Evolutionary conservation across 345 rosid species (phyloP), one percentile per base, ranked within the genome.

Genomic region (Murraya koenigii): DNA sequence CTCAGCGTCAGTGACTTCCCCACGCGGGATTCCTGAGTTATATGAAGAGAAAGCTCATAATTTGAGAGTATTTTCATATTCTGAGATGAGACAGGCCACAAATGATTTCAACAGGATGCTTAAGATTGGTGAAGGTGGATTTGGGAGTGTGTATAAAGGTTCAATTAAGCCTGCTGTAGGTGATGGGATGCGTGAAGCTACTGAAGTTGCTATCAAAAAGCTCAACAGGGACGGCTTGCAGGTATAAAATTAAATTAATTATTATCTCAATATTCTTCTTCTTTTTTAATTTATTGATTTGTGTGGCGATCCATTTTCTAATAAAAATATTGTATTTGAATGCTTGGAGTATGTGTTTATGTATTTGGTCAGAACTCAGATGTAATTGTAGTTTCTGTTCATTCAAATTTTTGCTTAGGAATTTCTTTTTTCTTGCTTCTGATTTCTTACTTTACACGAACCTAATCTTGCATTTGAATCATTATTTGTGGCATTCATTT

Each of bases 71-170:
- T 95, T 93, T 80, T 78, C 90, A 22, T 89, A 84, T 80, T 67
- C 88, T 19, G 98, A 95, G 87, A 95, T 95, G 58, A 87, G 83
- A 54, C 82, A 85, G 28, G 97, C 97, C 9, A 93, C 98, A 5
- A 22, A 63, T 74, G 90, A 87, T 63, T 95, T 95, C 83, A 89
- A 28, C 77, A 82, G 92, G 80, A 77, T 65, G 49, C 84, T 85
- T 38, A 92, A 87, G 91, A 88, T 95, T 44, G 98, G 98, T 5
- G 97, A 95, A 87, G 98, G 98, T 33, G 98, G 98, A 9, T 95
- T 95, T 23, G 97, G 97, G 52, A 70, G 76, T 75, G 97, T 95
- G 36, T 95, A 89, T 39, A 89, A 84, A 85, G 97, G 95, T 39
- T 79, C 86, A 23, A 86, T 95, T 76, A 82, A 78, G 79, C 79